These are phyloP conservation scores for Diaporthe capsici DNA, from an alignment of 2,329 filamentous ascomycete genomes.

Conservation along the genomic window DNA sequence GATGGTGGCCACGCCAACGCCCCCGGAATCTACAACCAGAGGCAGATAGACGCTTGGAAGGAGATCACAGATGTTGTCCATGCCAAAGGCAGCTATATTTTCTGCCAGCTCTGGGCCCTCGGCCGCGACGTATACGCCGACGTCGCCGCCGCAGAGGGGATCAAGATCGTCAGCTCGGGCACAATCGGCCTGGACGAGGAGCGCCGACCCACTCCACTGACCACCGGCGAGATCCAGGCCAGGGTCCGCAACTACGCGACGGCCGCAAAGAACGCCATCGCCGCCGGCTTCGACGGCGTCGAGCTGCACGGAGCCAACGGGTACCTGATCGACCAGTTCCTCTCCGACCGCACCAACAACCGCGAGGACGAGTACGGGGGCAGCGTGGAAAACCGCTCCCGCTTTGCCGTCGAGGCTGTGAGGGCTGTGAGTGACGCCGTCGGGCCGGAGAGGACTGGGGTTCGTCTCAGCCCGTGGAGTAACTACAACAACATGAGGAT, in stretches of 20 bases:
- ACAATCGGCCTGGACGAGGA: conserved; percentile 8
- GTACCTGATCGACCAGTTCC: conserved; percentile 67
- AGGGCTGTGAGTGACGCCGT: conserved; percentile 56
- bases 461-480: conserved; percentile 27
- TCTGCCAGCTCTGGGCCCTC: conserved; percentile 72
- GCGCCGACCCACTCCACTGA: conserved; percentile 54
- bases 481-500: conserved; percentile 14
- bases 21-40: conserved; percentile 60
- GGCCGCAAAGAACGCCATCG: conserved; percentile 60
- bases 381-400: conserved; percentile 66
- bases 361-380: conserved; percentile 69
- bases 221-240: conserved; percentile 57
- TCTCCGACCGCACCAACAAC: conserved; percentile 66
- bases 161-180: conserved; percentile 42
- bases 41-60: conserved; percentile 68
- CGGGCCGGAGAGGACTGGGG: conserved; percentile 13
- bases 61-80: conserved; percentile 71
- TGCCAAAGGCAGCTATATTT: conserved; percentile 69
- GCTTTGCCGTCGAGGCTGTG: conserved; percentile 66
- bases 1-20: conserved; percentile 59
- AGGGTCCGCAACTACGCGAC: conserved; percentile 50
- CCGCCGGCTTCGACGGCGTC: conserved; percentile 64
- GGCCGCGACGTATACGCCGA: conserved; percentile 65
- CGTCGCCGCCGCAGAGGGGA: conserved; percentile 47
- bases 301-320: conserved; percentile 59